Percentiles rank a stretch among this genome's conserved stretches.
Evolutionary conservation across 441 rosid genomes (phyloP).

Genomic region (Populus hybrid): DNA sequence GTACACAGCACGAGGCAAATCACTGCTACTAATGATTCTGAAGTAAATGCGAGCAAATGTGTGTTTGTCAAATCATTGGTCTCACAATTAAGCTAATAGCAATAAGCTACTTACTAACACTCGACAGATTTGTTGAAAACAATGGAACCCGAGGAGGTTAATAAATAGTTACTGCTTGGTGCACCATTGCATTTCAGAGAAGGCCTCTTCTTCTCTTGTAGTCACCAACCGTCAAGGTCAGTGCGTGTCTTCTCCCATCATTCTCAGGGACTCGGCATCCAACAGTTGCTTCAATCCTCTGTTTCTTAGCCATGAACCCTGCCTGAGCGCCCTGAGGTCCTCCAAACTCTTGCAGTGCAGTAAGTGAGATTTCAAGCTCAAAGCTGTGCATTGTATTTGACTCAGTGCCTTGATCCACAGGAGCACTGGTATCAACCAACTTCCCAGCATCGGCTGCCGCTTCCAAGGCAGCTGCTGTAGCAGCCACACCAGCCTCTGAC

Average conservation of each 20-base stretch:
- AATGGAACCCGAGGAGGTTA: background rate
- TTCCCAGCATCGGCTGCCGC: slow-evolving; percentile 98
- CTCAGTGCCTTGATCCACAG: slow-evolving; percentile 82
- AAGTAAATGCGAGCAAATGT: background rate
- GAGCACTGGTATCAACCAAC: slow-evolving; percentile 87
- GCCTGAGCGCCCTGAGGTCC: slow-evolving; percentile 83
- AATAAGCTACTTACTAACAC: background rate
- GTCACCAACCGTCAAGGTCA: slow-evolving; percentile 88
- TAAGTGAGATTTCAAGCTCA: slow-evolving; percentile 68
- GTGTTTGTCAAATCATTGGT: background rate
- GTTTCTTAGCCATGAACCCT: slow-evolving; percentile 92
- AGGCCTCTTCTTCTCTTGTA: slow-evolving; percentile 99
- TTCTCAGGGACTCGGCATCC: slow-evolving; percentile 78
- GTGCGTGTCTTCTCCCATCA: slow-evolving; percentile 79
- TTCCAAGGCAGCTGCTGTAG: slow-evolving; percentile 75
- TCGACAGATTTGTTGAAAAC: background rate
- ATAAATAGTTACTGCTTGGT: background rate
- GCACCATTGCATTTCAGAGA: slow-evolving; percentile 41
- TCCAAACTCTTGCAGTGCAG: slow-evolving; percentile 62
- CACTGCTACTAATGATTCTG: background rate
- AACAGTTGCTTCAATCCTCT: slow-evolving; percentile 76
- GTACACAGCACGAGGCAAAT: background rate
- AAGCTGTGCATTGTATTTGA: slow-evolving; percentile 68
- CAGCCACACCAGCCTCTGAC: slow-evolving; percentile 46
- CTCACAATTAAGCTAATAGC: background rate